These are phyloP conservation scores for Suillus fuscotomentosus DNA, from an alignment of 768 basidiomycete species.

Conservation along the genomic window DNA sequence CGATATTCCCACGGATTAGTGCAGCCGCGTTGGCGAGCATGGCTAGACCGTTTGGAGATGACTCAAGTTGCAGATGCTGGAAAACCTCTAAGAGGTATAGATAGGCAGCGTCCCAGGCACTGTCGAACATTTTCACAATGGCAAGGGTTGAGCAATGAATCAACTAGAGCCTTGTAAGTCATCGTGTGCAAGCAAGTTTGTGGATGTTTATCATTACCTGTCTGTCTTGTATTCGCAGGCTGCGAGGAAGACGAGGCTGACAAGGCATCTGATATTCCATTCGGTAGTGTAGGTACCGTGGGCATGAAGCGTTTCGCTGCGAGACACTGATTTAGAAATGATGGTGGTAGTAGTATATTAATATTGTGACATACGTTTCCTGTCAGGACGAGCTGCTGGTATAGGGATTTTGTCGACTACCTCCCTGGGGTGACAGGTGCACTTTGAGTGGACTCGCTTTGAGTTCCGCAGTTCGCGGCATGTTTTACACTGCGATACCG, in stretches of 20 bases:
- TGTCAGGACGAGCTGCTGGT: conserved; percentile 30
- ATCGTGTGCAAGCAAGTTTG: conserved; percentile 10
- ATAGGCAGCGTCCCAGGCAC: conserved; percentile 45
- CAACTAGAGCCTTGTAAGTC: conserved; percentile 39
- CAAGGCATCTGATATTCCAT: conserved; percentile 62
- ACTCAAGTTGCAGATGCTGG: not conserved
- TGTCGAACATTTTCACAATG: conserved; percentile 53
- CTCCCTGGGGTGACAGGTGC: conserved; percentile 59
- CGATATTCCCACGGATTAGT: conserved; percentile 15
- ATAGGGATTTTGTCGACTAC: conserved; percentile 30
- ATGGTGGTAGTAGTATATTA: not conserved
- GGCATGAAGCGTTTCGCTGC: conserved; percentile 69
- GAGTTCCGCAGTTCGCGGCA: conserved; percentile 83
- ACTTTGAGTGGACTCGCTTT: conserved; percentile 80
- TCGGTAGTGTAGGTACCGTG: conserved; percentile 68
- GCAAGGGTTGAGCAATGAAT: conserved; percentile 64
- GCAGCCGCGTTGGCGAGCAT: conserved; percentile 38
- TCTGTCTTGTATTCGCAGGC: conserved; percentile 46
- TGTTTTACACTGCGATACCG: conserved; percentile 84
- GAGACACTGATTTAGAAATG: conserved; percentile 17
- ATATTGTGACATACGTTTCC: conserved; percentile 27
- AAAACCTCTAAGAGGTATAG: conserved; percentile 5
- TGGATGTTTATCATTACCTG: conserved; percentile 36
- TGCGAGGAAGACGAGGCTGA: conserved; percentile 24
- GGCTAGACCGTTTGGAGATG: conserved; percentile 24